Evolutionary conservation across 345 rosid species (phyloP).

Genomic region (Eucalyptus sideroxylon): DNA sequence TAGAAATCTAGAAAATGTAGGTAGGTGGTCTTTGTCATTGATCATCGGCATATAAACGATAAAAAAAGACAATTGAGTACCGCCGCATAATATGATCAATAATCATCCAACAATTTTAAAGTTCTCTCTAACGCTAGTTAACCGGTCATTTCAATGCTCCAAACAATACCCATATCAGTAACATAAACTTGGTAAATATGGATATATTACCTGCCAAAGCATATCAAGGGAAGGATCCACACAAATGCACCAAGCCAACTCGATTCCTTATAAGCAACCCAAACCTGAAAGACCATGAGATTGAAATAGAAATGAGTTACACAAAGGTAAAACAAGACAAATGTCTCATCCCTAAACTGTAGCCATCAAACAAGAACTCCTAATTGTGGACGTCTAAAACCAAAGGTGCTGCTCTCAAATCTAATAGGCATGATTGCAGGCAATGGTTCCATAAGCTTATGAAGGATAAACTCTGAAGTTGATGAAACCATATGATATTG

Average conservation of each 20-base stretch:
- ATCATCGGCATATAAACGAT: background rate
- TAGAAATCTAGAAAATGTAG: background rate
- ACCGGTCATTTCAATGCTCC: background rate
- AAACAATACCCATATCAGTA: background rate
- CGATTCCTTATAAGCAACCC: conserved; percentile 81
- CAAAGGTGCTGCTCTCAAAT: background rate
- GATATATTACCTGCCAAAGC: conserved; percentile 62
- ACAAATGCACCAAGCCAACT: conserved; percentile 44
- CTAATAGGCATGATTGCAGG: background rate
- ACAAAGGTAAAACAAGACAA: background rate
- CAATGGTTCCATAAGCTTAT: background rate
- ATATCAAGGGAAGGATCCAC: conserved; percentile 61
- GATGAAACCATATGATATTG: background rate
- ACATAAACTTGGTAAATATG: background rate
- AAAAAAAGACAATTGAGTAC: background rate
- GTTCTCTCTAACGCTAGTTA: background rate
- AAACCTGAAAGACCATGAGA: conserved; percentile 22
- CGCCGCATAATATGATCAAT: background rate
- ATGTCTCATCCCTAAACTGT: background rate
- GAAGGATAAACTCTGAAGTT: background rate
- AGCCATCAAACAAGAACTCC: background rate
- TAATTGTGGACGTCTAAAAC: background rate
- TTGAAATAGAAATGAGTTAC: background rate
- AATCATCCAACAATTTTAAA: background rate
- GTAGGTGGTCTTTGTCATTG: background rate